These are phyloP conservation scores for Stephania yunnanensis DNA, from an alignment of 164 flowering plant genomes.

Conservation along the genomic window DNA sequence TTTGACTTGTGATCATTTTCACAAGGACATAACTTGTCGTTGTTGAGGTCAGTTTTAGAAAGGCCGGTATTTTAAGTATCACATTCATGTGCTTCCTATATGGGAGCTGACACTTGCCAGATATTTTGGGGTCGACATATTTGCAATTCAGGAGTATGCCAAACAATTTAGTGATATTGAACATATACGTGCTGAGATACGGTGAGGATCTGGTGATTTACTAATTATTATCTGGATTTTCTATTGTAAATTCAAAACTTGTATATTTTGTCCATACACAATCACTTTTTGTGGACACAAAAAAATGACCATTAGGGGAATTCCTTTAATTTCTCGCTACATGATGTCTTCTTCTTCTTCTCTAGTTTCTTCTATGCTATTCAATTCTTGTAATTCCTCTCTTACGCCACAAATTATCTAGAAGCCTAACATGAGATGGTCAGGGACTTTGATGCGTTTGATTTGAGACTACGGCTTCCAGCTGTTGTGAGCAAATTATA, in stretches of 20 bases:
- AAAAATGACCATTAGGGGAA: neutral
- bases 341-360: neutral
- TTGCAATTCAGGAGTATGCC: conserved; percentile 70
- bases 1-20: neutral
- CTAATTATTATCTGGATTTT: neutral
- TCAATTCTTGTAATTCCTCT: neutral
- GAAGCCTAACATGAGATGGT: conserved; percentile 17
- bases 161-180: conserved; percentile 58
- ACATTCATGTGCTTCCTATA: conserved; percentile 32
- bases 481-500: conserved; percentile 68
- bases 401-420: neutral
- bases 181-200: conserved; percentile 85
- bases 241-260: neutral
- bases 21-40: neutral
- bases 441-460: conserved; percentile 96
- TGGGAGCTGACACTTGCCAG: conserved; percentile 26
- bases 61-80: neutral
- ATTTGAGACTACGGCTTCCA: conserved; percentile 81
- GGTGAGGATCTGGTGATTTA: conserved; percentile 35
- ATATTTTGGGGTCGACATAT: conserved; percentile 83
- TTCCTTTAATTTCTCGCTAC: neutral
- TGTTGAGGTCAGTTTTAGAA: neutral
- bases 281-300: neutral
- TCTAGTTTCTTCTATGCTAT: neutral
- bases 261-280: neutral